A percentile compares a stretch with the other conserved stretches of the same genome.
phyloP scores from a whole-genome alignment of 305 asterid genomes.

The Fraxinus nigra region DNA sequence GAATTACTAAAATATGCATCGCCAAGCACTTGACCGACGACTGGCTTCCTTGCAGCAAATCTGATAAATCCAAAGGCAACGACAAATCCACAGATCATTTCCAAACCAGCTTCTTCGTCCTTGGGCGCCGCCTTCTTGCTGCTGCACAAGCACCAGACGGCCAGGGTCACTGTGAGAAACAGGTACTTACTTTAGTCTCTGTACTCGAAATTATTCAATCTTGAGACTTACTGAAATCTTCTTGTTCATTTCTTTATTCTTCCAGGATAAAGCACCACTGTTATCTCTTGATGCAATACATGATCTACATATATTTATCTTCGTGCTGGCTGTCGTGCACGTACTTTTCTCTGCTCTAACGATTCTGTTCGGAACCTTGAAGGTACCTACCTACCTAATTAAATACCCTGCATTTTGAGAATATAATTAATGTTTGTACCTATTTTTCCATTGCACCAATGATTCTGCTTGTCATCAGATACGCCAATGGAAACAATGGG shows the following conservation, averaged over 20 bases:
- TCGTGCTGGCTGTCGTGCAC: slow-evolving; percentile 67
- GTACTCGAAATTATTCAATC: background rate
- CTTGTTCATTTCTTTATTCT: background rate
- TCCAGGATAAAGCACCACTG: slow-evolving; percentile 61
- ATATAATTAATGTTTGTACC: background rate
- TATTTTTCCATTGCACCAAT: background rate
- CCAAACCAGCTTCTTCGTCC: slow-evolving; percentile 25
- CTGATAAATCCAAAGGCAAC: background rate
- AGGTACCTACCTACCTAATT: slow-evolving; percentile 30
- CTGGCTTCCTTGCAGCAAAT: slow-evolving; percentile 62
- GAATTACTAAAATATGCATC: slow-evolving; percentile 47
- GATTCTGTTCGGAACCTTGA: slow-evolving; percentile 46
- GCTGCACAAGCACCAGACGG: slow-evolving; percentile 30
- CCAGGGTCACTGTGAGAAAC: slow-evolving; percentile 37
- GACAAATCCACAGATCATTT: slow-evolving; percentile 30
- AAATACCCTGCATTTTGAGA: background rate
- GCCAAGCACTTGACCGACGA: slow-evolving; percentile 34
- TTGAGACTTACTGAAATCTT: background rate
- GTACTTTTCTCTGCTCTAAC: slow-evolving; percentile 61
- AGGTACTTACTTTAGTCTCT: slow-evolving; percentile 24
- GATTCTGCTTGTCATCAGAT: slow-evolving; percentile 34
- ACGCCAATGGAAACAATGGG: slow-evolving; percentile 64
- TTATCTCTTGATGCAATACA: slow-evolving; percentile 58
- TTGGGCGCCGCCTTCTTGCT: slow-evolving; percentile 43
- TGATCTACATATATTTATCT: slow-evolving; percentile 74